Evolutionary conservation across 148 eudicot genomes (phyloP), one percentile per base, ranked within the genome.

Genomic region (Linanthus parryae): DNA sequence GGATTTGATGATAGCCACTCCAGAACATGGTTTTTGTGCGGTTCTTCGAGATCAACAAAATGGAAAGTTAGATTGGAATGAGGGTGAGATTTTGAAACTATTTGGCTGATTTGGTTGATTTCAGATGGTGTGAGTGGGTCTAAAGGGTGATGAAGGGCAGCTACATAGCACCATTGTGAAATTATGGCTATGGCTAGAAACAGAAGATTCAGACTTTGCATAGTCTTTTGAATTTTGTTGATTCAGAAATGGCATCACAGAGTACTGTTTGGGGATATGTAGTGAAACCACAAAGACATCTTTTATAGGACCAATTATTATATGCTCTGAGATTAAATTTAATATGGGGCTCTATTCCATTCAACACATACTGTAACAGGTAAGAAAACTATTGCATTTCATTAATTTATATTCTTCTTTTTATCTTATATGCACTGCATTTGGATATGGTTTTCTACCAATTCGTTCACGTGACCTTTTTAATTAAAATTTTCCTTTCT

Each of bases 1-100:
- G 52, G 36, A 8, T 43, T 34, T 15, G 67, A 72, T 7, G 81
- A 75, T 20, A 81, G 61, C 81, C 79, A 84, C 0, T 55, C 11
- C 18, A 79, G 69, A 49, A 88, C 89, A 26, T 70, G 63, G 29
- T 44, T 35, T 53, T 88, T 88, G 1, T 84, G 69, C 7, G 94
- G 96, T 39, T 88, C 96, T 27, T 88, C 94, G n/a, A 88, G 67
- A 47, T 88, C 96, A 6, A 88, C 74, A 70, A 61, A 79, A 29
- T 88, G 94, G 40, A 74, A 88, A 36, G 83, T 88, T 45, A 81
- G 25, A 54, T 84, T 74, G 1, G 70, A 44, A 52, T 63, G 63
- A 26, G 57, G 58, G 25, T 79, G 72, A 13, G 94, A 81, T 14
- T 73, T 81, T 51, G 68, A 63, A 12, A 84, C 36, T 19, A 65